A percentile compares a stretch with the other conserved stretches of the same genome.
These are phyloP conservation scores for Linum trigynum DNA, from an alignment of 345 rosid genomes.

Conservation along the genomic window DNA sequence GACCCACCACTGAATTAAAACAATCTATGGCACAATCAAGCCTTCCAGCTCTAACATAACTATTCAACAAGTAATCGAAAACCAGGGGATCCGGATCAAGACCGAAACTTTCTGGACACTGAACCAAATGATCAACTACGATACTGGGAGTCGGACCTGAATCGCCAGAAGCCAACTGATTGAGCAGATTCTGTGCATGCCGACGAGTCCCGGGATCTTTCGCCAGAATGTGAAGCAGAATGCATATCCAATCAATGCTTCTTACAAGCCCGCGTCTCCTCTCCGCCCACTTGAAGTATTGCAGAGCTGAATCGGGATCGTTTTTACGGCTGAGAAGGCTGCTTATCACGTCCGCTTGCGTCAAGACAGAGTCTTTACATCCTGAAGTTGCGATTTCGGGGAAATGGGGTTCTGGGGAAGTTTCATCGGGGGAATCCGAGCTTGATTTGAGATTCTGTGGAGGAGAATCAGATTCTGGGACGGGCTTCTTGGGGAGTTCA, in stretches of 20 bases:
- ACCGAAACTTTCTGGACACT: slow-evolving; percentile 10
- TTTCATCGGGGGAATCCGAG: background rate
- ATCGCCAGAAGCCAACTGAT: background rate
- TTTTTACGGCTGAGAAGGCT: background rate
- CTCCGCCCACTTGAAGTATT: background rate
- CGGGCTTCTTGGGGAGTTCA: background rate
- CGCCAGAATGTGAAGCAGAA: background rate
- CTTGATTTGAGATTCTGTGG: background rate
- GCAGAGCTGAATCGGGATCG: background rate
- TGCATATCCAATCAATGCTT: background rate
- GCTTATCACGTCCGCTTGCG: background rate
- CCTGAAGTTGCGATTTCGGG: background rate
- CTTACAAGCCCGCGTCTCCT: background rate
- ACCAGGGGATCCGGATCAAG: slow-evolving; percentile 35
- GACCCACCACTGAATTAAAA: slow-evolving; percentile 34
- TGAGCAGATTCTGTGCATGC: background rate
- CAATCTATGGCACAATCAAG: slow-evolving; percentile 32
- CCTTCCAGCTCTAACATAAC: slow-evolving; percentile 35
- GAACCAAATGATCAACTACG: background rate
- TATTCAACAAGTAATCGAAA: slow-evolving; percentile 51
- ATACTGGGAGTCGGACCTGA: background rate
- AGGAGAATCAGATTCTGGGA: background rate
- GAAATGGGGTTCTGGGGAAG: background rate
- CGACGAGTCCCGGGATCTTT: background rate
- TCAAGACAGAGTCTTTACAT: background rate